Evolutionary conservation across 306 rosid genomes (phyloP).

Genomic region (Dalbergia cultrata): DNA sequence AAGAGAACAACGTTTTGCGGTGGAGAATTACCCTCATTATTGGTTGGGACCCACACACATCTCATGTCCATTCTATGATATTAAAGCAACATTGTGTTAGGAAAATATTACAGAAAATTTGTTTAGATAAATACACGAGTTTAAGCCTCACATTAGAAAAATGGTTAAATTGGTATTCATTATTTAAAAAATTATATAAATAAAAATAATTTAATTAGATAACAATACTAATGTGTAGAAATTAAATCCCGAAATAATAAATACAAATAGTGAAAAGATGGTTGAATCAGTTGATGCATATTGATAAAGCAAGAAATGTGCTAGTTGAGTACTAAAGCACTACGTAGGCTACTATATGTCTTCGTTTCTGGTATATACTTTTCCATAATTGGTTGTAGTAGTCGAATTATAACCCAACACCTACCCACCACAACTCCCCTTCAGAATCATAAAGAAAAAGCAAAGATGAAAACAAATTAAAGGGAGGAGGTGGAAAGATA

Average conservation of each 20-base stretch:
- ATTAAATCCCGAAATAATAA: too few species aligned
- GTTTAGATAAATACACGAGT: neutral
- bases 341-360: neutral
- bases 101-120: neutral
- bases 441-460: slow-evolving; percentile 24
- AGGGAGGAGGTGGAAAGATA: slow-evolving; percentile 15
- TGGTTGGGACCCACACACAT: slow-evolving; percentile 48
- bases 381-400: slow-evolving; percentile 17
- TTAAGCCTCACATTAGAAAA: too few species aligned
- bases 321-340: slow-evolving; percentile 7
- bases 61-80: slow-evolving; percentile 7
- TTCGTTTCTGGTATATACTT: neutral
- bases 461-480: neutral
- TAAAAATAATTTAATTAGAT: too few species aligned
- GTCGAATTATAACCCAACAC: neutral
- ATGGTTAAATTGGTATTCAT: too few species aligned
- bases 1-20: slow-evolving; percentile 37
- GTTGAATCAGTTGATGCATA: slow-evolving; percentile 11
- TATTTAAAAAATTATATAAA: too few species aligned
- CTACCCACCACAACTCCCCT: slow-evolving; percentile 42
- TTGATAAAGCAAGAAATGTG: neutral
- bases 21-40: slow-evolving; percentile 33
- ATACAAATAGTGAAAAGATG: neutral
- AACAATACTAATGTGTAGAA: too few species aligned
- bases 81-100: neutral